Conservation (phyloP, 78 protist genomes). For the Dictyostelium brefeldianum region DNA sequence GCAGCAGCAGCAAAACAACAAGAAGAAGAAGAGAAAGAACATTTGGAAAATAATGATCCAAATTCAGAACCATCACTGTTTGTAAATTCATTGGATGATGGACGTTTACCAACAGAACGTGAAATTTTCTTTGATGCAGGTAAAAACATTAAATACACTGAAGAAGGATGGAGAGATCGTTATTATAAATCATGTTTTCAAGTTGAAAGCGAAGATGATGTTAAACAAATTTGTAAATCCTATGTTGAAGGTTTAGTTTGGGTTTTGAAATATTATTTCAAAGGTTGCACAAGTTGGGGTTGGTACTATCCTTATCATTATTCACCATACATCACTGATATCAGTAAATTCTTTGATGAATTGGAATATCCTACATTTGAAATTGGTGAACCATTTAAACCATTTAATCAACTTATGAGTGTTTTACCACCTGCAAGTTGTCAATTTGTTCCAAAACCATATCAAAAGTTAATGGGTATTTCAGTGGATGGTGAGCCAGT, state of each 20-base stretch:
- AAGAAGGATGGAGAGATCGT: constrained; percentile 95
- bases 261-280: constrained; percentile 98
- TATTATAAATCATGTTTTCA: constrained; percentile 92
- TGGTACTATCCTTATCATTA: constrained; percentile 99
- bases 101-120: background rate
- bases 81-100: background rate
- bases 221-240: constrained; percentile 47
- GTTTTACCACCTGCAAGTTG: constrained; percentile 93
- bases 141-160: constrained; percentile 74
- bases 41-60: background rate
- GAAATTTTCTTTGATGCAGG: constrained; percentile 37
- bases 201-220: background rate
- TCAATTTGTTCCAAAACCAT: constrained; percentile 88
- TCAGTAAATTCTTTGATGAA: constrained; percentile 3
- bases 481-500: constrained; percentile 30
- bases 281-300: constrained; percentile 96
- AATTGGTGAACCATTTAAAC: constrained; percentile 90
- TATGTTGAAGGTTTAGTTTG: constrained; percentile 97
- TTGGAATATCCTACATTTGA: background rate
- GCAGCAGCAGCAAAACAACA: background rate
- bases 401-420: constrained; percentile 98
- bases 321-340: constrained; percentile 92
- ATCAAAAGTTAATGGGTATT: constrained; percentile 84
- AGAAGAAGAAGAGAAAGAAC: constrained; percentile 21
- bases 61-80: background rate